Conservation (phyloP, 2,329 filamentous ascomycete genomes). For the Pseudogymnoascus sp. region DNA sequence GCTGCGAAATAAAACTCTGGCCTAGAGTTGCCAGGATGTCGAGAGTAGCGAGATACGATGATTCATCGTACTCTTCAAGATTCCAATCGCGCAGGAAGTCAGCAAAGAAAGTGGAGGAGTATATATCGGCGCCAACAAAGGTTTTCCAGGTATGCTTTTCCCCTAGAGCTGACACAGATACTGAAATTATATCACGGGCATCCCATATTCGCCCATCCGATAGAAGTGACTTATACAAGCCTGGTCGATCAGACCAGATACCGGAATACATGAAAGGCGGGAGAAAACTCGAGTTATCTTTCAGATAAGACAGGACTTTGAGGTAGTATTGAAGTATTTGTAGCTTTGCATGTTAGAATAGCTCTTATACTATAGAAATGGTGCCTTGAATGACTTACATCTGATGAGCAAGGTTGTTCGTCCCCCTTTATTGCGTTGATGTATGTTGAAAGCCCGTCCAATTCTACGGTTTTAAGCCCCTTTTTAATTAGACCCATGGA, state of each 20-base stretch:
- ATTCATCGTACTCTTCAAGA: background rate
- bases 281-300: background rate
- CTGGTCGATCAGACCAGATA: background rate
- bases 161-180: background rate
- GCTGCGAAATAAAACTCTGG: background rate
- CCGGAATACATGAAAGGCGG: background rate
- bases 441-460: background rate
- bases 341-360: background rate
- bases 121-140: background rate
- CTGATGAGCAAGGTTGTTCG: background rate
- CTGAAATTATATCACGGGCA: background rate
- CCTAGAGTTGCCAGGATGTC: background rate
- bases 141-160: background rate
- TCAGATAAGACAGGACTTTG: background rate
- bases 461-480: background rate
- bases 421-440: background rate
- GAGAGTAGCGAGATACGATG: background rate
- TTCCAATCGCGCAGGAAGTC: background rate
- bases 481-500: background rate
- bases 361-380: background rate
- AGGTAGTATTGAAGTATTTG: background rate
- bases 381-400: background rate
- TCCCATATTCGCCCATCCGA: background rate
- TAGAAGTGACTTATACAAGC: background rate
- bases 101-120: background rate